A percentile compares a stretch with the other conserved stretches of the same genome.
phyloP scores from a whole-genome alignment of 2,329 filamentous ascomycete species.

The Cladosporium sp. region DNA sequence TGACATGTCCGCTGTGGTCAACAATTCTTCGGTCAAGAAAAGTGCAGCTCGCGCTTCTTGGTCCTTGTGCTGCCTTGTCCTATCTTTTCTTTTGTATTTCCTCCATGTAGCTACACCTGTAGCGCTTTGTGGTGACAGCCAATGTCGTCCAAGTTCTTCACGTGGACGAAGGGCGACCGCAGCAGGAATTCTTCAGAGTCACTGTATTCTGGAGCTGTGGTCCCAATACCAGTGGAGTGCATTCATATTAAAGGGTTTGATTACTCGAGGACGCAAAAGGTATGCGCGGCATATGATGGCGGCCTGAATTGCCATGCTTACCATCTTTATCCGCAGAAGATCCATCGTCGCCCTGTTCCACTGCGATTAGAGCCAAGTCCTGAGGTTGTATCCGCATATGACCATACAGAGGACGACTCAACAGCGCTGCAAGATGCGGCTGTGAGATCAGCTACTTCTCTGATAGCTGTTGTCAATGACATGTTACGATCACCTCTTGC shows the following conservation, averaged over 20 bases:
- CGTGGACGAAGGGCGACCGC: slow-evolving; percentile 41
- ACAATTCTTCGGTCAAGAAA: neutral
- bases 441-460: slow-evolving; percentile 29
- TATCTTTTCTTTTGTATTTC: neutral
- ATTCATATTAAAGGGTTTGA: slow-evolving; percentile 27
- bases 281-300: neutral
- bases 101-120: neutral
- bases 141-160: slow-evolving; percentile 42
- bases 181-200: slow-evolving; percentile 27
- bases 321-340: neutral
- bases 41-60: neutral
- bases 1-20: no score
- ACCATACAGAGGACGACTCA: slow-evolving; percentile 19
- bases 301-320: neutral
- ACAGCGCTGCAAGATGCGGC: slow-evolving; percentile 29
- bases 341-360: slow-evolving; percentile 23
- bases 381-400: neutral
- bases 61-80: neutral
- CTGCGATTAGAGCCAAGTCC: slow-evolving; percentile 20
- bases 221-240: slow-evolving; percentile 33
- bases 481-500: slow-evolving; percentile 39
- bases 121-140: slow-evolving; percentile 3
- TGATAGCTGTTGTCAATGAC: slow-evolving; percentile 41
- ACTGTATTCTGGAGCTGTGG: slow-evolving; percentile 36
- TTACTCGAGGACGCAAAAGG: slow-evolving; percentile 19